Conservation (phyloP, 192 early-diverging fungal species). For the Mortierella hygrophila region DNA sequence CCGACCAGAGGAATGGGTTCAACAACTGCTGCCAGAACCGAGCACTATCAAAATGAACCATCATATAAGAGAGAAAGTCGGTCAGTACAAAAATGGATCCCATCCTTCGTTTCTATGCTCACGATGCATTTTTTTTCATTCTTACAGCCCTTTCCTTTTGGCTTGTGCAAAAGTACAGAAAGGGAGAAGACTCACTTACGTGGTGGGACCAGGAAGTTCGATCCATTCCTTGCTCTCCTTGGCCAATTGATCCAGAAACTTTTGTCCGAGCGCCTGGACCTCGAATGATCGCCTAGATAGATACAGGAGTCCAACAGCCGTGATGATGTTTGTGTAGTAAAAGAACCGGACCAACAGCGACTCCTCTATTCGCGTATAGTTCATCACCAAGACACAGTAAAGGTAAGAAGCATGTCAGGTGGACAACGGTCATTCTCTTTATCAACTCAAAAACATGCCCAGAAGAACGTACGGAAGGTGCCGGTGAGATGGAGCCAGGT, state of each 20-base stretch:
- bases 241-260: conserved; percentile 41
- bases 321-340: conserved; percentile 54
- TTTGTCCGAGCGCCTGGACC: conserved; percentile 33
- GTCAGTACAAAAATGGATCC: neutral
- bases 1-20: conserved; percentile 39
- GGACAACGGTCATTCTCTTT: neutral
- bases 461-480: conserved; percentile 34
- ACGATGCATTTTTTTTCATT: conserved; percentile 17
- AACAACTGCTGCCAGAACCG: conserved; percentile 52
- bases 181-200: neutral
- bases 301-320: conserved; percentile 37
- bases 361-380: conserved; percentile 25
- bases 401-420: too few species aligned
- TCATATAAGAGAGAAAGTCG: neutral
- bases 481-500: conserved; percentile 52
- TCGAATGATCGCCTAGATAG: conserved; percentile 39
- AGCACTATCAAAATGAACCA: conserved; percentile 10
- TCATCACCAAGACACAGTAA: too few species aligned
- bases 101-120: conserved; percentile 1
- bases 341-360: conserved; percentile 44
- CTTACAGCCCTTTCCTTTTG: neutral
- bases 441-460: neutral
- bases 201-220: conserved; percentile 28
- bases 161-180: neutral
- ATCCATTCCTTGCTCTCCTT: conserved; percentile 38